Conservation (phyloP, 2,329 filamentous ascomycete species). For the Cytospora chrysosperma region DNA sequence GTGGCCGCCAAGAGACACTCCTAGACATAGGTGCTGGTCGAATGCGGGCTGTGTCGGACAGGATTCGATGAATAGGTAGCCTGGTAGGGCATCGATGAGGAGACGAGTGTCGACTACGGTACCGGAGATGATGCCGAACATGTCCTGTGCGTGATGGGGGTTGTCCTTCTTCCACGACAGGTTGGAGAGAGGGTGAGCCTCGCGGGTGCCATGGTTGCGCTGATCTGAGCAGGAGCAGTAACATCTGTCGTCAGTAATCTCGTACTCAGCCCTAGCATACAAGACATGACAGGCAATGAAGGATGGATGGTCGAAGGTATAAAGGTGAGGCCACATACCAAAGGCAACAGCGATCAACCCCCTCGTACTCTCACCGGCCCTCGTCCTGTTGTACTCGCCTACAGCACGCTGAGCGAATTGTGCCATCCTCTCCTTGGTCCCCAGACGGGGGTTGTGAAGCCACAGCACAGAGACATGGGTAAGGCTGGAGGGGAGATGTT, state of each 20-base stretch:
- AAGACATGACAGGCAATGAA: neutral
- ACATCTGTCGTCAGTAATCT: neutral
- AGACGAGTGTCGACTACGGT: slow-evolving; percentile 73
- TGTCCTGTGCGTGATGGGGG: slow-evolving; percentile 80
- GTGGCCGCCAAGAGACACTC: slow-evolving; percentile 85
- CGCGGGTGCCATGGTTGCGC: slow-evolving; percentile 81
- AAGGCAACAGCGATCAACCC: slow-evolving; percentile 81
- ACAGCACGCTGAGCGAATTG: slow-evolving; percentile 70
- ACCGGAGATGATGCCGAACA: slow-evolving; percentile 75
- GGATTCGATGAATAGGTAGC: slow-evolving; percentile 64
- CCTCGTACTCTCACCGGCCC: slow-evolving; percentile 34
- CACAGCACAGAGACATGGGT: slow-evolving; percentile 75
- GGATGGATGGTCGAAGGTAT: neutral
- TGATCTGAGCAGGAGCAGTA: slow-evolving; percentile 58
- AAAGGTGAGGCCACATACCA: slow-evolving; percentile 19
- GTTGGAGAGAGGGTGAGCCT: slow-evolving; percentile 68
- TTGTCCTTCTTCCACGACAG: slow-evolving; percentile 79
- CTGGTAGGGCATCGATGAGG: slow-evolving; percentile 75
- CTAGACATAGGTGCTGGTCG: slow-evolving; percentile 71
- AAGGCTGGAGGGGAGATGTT: slow-evolving; percentile 60
- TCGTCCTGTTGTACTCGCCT: slow-evolving; percentile 60
- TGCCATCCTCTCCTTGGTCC: slow-evolving; percentile 71
- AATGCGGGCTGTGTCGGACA: slow-evolving; percentile 37
- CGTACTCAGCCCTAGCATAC: neutral
- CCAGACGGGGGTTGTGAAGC: slow-evolving; percentile 80